Evolutionary conservation across 495 filamentous ascomycete species (phyloP).

Genomic region (Tuber magnatum): DNA sequence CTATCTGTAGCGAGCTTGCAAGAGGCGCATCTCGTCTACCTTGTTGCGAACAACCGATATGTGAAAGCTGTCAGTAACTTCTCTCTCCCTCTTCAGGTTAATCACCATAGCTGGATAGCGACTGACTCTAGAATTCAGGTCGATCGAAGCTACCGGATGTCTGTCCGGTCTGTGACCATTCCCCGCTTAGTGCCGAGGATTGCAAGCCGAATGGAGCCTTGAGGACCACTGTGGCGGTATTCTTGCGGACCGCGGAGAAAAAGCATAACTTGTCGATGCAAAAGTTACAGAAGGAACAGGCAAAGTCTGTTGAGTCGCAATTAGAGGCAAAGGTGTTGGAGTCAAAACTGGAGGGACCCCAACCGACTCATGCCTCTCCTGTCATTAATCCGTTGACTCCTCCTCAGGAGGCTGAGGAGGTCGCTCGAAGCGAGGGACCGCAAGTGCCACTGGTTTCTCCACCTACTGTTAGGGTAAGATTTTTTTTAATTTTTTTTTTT

Average conservation of each 20-base stretch:
- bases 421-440: constrained; percentile 15
- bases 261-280: constrained; percentile 59
- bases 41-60: constrained; percentile 93
- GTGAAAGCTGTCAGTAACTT: constrained; percentile 68
- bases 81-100: neutral
- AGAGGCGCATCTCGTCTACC: constrained; percentile 83
- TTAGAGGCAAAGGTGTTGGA: constrained; percentile 20
- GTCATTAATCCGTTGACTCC: constrained; percentile 32
- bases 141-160: constrained; percentile 67
- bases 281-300: constrained; percentile 47
- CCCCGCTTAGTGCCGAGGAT: constrained; percentile 71
- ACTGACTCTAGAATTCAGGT: constrained; percentile 47
- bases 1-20: constrained; percentile 84
- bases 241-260: constrained; percentile 79
- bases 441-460: constrained; percentile 9
- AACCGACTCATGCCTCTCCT: constrained; percentile 19
- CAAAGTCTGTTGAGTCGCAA: constrained; percentile 23
- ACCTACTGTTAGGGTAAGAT: constrained; percentile 6
- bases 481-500: neutral
- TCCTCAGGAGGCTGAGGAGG: constrained; percentile 29
- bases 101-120: constrained; percentile 3
- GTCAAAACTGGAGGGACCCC: constrained; percentile 21
- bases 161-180: constrained; percentile 90
- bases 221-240: constrained; percentile 80
- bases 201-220: constrained; percentile 84